Conservation (phyloP, 495 filamentous ascomycete species). For the Penicillium nucicola region DNA sequence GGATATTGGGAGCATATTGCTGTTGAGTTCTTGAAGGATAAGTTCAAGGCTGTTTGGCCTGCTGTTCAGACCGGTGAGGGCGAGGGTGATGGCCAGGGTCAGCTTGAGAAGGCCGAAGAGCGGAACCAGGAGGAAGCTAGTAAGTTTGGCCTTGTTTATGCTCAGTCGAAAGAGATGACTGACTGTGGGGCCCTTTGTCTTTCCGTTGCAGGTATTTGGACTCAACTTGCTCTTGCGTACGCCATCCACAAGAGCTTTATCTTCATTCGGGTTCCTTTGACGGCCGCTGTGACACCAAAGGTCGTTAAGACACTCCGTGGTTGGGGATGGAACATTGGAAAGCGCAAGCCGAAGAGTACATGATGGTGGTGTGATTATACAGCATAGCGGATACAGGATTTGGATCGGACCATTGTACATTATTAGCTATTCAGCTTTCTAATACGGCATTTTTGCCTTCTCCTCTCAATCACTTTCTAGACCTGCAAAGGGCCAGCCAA, state of each 20-base stretch:
- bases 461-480: conserved; percentile 18
- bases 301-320: conserved; percentile 79
- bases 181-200: too few relatives aligned
- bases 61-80: conserved; percentile 1
- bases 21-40: conserved; percentile 34
- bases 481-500: conserved; percentile 16
- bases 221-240: conserved; percentile 90
- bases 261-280: conserved; percentile 85
- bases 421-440: conserved; percentile 29
- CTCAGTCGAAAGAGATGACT: neutral
- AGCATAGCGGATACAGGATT: conserved; percentile 27
- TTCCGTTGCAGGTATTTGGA: conserved; percentile 61
- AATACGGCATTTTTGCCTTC: conserved; percentile 22
- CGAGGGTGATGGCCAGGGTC: conserved; percentile 12
- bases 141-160: conserved; percentile 32
- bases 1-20: conserved; percentile 57
- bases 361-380: conserved; percentile 15
- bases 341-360: conserved; percentile 50
- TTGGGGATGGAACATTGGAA: conserved; percentile 80
- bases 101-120: conserved; percentile 30
- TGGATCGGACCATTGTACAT: conserved; percentile 31
- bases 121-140: conserved; percentile 46
- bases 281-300: conserved; percentile 85
- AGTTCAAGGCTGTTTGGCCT: conserved; percentile 28
- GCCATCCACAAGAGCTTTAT: conserved; percentile 98